Evolutionary conservation across 495 filamentous ascomycete genomes (phyloP).

Genomic region (Penicillium parvum): DNA sequence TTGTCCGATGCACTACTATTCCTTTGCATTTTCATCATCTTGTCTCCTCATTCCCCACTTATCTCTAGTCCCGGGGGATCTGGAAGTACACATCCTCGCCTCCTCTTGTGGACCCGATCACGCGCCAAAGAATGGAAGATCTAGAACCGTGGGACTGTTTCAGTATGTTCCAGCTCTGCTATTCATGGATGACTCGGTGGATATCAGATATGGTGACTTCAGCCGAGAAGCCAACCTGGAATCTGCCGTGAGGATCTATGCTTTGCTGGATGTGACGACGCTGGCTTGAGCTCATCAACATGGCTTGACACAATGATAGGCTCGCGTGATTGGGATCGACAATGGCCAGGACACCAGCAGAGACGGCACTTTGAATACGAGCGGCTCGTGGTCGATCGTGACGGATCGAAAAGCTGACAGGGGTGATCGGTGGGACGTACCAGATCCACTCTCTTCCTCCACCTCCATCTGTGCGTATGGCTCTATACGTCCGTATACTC

Average conservation of each 20-base stretch:
- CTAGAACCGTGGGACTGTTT: too few species aligned
- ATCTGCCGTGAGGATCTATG: neutral
- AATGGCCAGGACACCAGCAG: constrained; percentile 1
- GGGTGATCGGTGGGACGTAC: neutral
- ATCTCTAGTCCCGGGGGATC: constrained; percentile 1
- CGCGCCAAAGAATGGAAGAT: too few species aligned
- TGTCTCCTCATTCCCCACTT: neutral
- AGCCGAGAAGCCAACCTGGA: neutral
- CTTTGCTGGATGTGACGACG: neutral
- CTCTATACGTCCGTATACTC: constrained; percentile 7
- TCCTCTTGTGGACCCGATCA: too few species aligned
- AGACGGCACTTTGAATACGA: neutral
- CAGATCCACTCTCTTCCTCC: neutral
- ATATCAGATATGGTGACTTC: neutral
- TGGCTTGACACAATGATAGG: neutral
- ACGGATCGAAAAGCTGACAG: constrained; percentile 1
- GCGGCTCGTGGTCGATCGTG: neutral
- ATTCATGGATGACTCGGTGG: too few species aligned
- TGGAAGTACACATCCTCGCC: too few species aligned
- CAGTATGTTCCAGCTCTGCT: neutral
- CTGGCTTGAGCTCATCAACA: neutral
- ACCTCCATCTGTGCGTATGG: neutral
- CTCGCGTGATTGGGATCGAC: constrained; percentile 9
- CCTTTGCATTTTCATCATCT: neutral
- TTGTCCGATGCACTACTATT: neutral